Evolutionary conservation across 495 filamentous ascomycete genomes (phyloP).

Genomic region (Margaritispora aquatica): DNA sequence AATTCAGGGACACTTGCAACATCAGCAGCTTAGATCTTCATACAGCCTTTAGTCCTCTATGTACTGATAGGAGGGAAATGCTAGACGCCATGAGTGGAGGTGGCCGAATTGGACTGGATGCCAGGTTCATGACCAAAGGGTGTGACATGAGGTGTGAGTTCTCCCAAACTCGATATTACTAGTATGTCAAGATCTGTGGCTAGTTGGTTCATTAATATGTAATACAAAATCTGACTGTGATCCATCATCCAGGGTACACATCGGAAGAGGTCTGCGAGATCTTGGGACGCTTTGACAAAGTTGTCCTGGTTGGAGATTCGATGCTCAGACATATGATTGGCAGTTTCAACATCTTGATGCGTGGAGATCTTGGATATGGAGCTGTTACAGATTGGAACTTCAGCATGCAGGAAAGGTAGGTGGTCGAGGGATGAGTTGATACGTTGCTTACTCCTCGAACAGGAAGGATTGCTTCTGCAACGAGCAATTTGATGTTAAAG

Average conservation of each 20-base stretch:
- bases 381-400: slow-evolving; percentile 52
- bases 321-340: slow-evolving; percentile 50
- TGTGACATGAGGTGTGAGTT: slow-evolving; percentile 25
- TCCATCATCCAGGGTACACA: too few species aligned
- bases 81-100: slow-evolving; percentile 45
- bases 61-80: slow-evolving; percentile 33
- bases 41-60: slow-evolving; percentile 37
- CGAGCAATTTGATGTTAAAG: slow-evolving; percentile 45
- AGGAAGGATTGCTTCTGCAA: slow-evolving; percentile 47
- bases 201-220: too few species aligned
- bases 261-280: slow-evolving; percentile 45
- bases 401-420: slow-evolving; percentile 38
- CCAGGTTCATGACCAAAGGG: slow-evolving; percentile 40
- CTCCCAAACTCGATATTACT: too few species aligned
- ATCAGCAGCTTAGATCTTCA: slow-evolving; percentile 45
- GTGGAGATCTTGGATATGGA: slow-evolving; percentile 45
- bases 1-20: slow-evolving; percentile 37
- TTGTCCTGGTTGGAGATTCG: slow-evolving; percentile 44
- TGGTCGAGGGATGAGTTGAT: neutral
- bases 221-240: too few species aligned
- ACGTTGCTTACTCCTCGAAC: slow-evolving; percentile 8
- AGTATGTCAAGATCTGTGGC: too few species aligned
- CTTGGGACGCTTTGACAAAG: slow-evolving; percentile 39
- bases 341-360: slow-evolving; percentile 42
- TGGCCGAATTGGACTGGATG: slow-evolving; percentile 42